Conservation (phyloP, 2,329 filamentous ascomycete species). For the Fusarium mangiferae region DNA sequence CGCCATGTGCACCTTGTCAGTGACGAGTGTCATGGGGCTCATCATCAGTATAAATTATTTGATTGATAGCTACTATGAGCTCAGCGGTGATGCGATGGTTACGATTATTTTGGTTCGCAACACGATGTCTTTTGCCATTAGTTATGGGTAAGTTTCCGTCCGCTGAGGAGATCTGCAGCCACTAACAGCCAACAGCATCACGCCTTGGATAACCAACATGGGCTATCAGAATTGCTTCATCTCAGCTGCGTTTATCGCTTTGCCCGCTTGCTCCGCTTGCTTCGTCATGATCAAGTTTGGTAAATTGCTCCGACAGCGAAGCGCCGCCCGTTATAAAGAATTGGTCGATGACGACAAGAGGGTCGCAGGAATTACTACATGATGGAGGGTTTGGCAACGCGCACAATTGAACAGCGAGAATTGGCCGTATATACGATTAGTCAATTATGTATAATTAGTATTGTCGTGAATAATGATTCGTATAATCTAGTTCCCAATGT, state of each 20-base stretch:
- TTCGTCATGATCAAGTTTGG: constrained; percentile 61
- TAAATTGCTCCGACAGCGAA: constrained; percentile 41
- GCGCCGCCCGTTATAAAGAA: constrained; percentile 21
- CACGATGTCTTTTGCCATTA: constrained; percentile 51
- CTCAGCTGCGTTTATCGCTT: constrained; percentile 52
- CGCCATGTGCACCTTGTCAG: constrained; percentile 51
- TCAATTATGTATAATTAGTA: constrained; percentile 7
- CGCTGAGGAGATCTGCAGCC: too few species aligned
- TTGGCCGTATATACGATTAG: neutral
- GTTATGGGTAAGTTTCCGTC: constrained; percentile 41
- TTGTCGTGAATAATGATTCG: constrained; percentile 4
- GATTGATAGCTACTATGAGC: constrained; percentile 55
- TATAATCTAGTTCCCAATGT: neutral
- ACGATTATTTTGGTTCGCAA: constrained; percentile 54
- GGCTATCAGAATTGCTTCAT: constrained; percentile 57
- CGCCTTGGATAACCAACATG: constrained; percentile 55
- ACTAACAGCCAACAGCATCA: constrained; percentile 52
- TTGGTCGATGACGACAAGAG: constrained; percentile 21
- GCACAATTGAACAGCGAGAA: neutral
- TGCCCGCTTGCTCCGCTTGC: constrained; percentile 53
- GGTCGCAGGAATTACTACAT: neutral
- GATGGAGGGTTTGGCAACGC: neutral
- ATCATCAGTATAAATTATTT: constrained; percentile 53
- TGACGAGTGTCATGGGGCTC: constrained; percentile 49
- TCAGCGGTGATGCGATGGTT: constrained; percentile 53